These are phyloP conservation scores for Eucalyptus albens DNA, from an alignment of 345 rosid species.

Conservation along the genomic window DNA sequence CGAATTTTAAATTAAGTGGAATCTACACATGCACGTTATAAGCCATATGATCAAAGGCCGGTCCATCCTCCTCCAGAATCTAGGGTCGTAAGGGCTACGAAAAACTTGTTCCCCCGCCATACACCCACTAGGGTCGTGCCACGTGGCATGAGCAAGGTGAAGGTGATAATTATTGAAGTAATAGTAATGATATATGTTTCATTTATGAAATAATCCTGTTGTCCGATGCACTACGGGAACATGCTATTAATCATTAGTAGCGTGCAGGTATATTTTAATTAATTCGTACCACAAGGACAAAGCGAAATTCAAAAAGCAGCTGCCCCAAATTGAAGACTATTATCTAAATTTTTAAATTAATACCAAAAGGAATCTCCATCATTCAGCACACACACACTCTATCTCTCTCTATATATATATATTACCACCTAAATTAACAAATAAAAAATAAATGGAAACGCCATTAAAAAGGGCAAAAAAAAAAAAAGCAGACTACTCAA, in stretches of 20 bases:
- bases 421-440: not conserved
- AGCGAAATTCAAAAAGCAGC: not conserved
- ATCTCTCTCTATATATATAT: not conserved
- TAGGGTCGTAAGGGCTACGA: not conserved
- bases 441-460: not conserved
- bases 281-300: not conserved
- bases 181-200: not conserved
- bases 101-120: not conserved
- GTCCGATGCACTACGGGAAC: not conserved
- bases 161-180: not conserved
- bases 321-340: not conserved
- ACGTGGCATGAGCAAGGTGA: not conserved
- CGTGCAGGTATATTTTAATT: not conserved
- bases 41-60: not conserved
- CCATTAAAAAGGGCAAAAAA: not conserved
- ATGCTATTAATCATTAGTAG: not conserved
- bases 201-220: not conserved
- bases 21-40: not conserved
- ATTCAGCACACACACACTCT: slow-evolving; percentile 23
- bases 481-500: not conserved
- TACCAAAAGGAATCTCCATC: slow-evolving; percentile 30
- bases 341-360: slow-evolving; percentile 9
- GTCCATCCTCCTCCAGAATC: not conserved
- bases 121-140: not conserved
- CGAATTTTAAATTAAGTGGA: not conserved